Evolutionary conservation across 2,329 filamentous ascomycete genomes (phyloP), one percentile per base, ranked within the genome.

Genomic region (Arthrobotrys sphaeroides): DNA sequence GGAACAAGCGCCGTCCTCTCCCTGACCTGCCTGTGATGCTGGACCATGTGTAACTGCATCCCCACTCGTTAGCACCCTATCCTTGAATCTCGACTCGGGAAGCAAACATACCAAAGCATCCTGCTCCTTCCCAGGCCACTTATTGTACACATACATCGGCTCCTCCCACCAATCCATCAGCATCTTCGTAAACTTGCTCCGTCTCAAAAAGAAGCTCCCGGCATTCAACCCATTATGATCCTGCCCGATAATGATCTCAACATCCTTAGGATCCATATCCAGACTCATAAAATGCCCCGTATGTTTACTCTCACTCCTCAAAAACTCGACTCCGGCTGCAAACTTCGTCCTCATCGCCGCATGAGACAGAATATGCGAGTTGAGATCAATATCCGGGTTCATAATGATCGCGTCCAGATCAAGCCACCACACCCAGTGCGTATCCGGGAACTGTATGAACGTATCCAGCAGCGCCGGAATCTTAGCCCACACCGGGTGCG

Each of bases 351-450:
- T n/a, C 49, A 81, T 61, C 43, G 81, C 82, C 3, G 77, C 73
- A 12, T 83, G 82, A 7, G 80, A 78, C 7, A 83, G 78, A n/a
- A 83, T 77, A 13, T 80, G 77, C 12, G 78, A 57, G 36, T 80
- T 79, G 20, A 84, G 78, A 66, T 81, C 78, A 59, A 81, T 79
- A 18, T 79, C 74, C 28, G 82, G 82, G 5, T 79, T 80, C 83
- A 83, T 84, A 47, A 84, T 78, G 68, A 84, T 81, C 22, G 83
- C 82, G 78, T 84, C 82, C 33, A 82, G 80, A 77, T 84, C 82
- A 61, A 83, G 79, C 72, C 83, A 82, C 81, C 82, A 83, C 43
- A 84, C 77, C 83, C 83, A 84, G 74, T 84, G 81, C 47, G 81
- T 81, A 16, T 79, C 78, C 1, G 83, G 82, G 75, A 81, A 79